phyloP scores from a whole-genome alignment of 75 land plant genomes.

The Isoetes taiwanensis region DNA sequence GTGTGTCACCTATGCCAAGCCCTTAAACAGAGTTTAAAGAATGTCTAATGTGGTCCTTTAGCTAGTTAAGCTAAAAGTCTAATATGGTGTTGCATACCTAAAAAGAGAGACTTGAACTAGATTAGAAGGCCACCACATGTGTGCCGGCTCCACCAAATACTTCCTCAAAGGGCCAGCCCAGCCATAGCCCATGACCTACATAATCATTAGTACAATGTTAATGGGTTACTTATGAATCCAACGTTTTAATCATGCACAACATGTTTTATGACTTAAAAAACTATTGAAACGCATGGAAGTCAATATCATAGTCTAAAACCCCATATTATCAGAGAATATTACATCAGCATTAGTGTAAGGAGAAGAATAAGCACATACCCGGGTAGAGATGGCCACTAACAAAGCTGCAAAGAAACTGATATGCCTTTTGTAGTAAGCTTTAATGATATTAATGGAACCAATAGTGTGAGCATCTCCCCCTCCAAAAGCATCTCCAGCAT shows the following conservation, averaged over 20 bases:
- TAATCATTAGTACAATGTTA: background rate
- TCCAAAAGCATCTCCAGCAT: background rate
- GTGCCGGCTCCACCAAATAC: slow-evolving; percentile 40
- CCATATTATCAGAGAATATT: background rate
- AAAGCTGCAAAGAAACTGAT: background rate
- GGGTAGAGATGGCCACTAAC: background rate
- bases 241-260: background rate
- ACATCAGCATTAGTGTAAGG: background rate
- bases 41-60: too few species aligned
- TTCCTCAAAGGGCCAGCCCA: slow-evolving; percentile 49
- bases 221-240: background rate
- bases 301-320: too few species aligned
- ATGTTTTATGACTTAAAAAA: background rate
- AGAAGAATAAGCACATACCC: background rate
- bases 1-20: too few species aligned
- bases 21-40: too few species aligned
- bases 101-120: slow-evolving; percentile 54
- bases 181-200: slow-evolving; percentile 54
- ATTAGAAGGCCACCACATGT: slow-evolving; percentile 64
- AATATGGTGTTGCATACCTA: slow-evolving; percentile 31
- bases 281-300: background rate
- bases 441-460: background rate
- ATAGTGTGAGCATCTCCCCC: background rate
- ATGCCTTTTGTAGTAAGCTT: background rate
- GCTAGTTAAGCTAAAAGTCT: too few species aligned